Percentiles rank a stretch among this genome's conserved stretches.
phyloP scores from a whole-genome alignment of 1,284 basidiomycete species.

The Macrocystidia cucumis region DNA sequence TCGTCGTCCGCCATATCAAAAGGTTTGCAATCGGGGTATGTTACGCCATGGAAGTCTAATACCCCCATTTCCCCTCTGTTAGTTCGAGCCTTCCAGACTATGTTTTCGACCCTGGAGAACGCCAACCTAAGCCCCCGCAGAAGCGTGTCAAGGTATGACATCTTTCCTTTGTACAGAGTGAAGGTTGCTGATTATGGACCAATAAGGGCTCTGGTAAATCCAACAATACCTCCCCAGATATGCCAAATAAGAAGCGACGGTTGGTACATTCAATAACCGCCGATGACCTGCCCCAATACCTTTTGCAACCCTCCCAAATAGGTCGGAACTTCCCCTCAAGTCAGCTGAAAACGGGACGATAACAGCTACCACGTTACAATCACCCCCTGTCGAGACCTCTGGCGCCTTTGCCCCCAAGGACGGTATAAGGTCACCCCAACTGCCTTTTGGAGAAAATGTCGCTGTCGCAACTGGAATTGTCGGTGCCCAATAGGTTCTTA shows the following conservation, averaged over 20 bases:
- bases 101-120: constrained; percentile 77
- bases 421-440: constrained; percentile 52
- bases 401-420: constrained; percentile 35
- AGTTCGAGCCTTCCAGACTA: constrained; percentile 75
- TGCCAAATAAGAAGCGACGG: constrained; percentile 70
- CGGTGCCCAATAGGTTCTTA: constrained; percentile 28
- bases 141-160: constrained; percentile 70
- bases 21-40: constrained; percentile 44
- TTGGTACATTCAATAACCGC: constrained; percentile 23
- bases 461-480: constrained; percentile 44
- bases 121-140: constrained; percentile 56
- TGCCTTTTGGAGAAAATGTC: constrained; percentile 58
- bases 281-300: background rate
- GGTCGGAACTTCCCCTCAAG: constrained; percentile 28
- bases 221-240: constrained; percentile 56
- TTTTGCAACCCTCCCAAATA: background rate
- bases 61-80: constrained; percentile 12
- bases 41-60: constrained; percentile 10
- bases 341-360: constrained; percentile 31
- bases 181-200: constrained; percentile 9
- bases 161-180: constrained; percentile 8
- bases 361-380: constrained; percentile 23
- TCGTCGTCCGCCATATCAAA: constrained; percentile 91
- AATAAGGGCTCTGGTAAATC: constrained; percentile 56
- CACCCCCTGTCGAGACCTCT: constrained; percentile 21